Conservation (phyloP, 371 early-diverging fungal species). For the Haplosporangium sp. region DNA sequence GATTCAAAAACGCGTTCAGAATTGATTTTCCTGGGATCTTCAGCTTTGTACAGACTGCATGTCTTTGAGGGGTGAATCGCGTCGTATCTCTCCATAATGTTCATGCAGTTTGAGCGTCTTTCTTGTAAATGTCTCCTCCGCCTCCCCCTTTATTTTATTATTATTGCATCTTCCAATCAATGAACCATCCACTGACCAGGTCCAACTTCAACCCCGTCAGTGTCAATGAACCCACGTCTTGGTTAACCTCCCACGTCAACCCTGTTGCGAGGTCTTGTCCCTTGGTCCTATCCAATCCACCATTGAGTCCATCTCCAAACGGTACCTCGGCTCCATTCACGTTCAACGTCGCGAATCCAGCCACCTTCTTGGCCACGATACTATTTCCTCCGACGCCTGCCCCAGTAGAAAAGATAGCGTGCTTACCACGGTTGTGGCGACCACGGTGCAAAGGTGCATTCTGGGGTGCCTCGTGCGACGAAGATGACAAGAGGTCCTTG, state of each 20-base stretch:
- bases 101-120: too few species aligned
- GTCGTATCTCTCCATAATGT: too few species aligned
- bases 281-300: slow-evolving; percentile 9
- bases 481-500: too few species aligned
- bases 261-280: slow-evolving; percentile 31
- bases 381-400: background rate
- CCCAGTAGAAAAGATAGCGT: background rate
- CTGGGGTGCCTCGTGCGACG: too few species aligned
- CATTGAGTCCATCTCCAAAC: slow-evolving; percentile 14
- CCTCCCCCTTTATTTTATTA: background rate
- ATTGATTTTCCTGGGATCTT: too few species aligned
- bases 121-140: too few species aligned
- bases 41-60: too few species aligned
- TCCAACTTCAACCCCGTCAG: slow-evolving; percentile 38
- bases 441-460: background rate
- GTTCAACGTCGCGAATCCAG: slow-evolving; percentile 11
- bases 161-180: slow-evolving; percentile 31
- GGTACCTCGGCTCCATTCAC: slow-evolving; percentile 28
- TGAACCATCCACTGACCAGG: slow-evolving; percentile 30
- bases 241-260: slow-evolving; percentile 27
- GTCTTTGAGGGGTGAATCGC: too few species aligned
- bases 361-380: background rate
- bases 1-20: too few species aligned
- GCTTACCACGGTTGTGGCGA: background rate
- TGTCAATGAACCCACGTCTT: slow-evolving; percentile 26